Evolutionary conservation across 768 basidiomycete species (phyloP), one percentile per base, ranked within the genome.

Genomic region (Tremella fuciformis): DNA sequence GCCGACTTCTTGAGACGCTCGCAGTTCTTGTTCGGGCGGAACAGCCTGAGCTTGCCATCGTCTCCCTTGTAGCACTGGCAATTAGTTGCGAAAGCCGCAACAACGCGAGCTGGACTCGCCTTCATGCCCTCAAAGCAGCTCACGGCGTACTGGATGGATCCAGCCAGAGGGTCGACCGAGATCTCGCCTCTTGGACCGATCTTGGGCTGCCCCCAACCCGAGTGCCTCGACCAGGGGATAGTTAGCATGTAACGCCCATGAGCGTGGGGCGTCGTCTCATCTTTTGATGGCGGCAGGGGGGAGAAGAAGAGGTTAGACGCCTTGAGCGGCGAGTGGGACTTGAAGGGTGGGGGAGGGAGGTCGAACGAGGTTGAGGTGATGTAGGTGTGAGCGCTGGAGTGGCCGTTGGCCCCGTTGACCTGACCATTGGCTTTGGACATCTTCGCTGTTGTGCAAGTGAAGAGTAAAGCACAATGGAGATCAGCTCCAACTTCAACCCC

Each of bases 1-100:
- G 66, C 68, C 25, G 69, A 70, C 50, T 66, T 82, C 78, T 89
- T 91, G 88, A 98, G 90, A 25, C 93, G 85, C 73, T 86, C 86
- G 89, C 96, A 94, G 80, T 97, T 96, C 88, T 91, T 89, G 77
- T 92, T 88, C 1, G 93, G 93, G 46, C 93, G 82, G 82, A 96
- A 97, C 60, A 97, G 78, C 8, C 86, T 84, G 21, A 92, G 83
- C 26, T 83, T 84, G 39, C 87, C 91, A 44, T 82, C 75, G 34
- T 83, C 77, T 63, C 85, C 85, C 51, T 86, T 83, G 80, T 94
- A 97, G 7, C 68, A 73, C 71, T 72, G 25, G 3, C 0, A 16
- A 42, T 16, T 4, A 52, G 19, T 37, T 15, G 13, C 41, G 22
- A 4, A 49, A 18, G 9, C 42, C n/a, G 42, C 42, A 46, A 46